A percentile compares a stretch with the other conserved stretches of the same genome.
phyloP scores from a whole-genome alignment of 345 rosid genomes.

The Bretschneidera sinensis region DNA sequence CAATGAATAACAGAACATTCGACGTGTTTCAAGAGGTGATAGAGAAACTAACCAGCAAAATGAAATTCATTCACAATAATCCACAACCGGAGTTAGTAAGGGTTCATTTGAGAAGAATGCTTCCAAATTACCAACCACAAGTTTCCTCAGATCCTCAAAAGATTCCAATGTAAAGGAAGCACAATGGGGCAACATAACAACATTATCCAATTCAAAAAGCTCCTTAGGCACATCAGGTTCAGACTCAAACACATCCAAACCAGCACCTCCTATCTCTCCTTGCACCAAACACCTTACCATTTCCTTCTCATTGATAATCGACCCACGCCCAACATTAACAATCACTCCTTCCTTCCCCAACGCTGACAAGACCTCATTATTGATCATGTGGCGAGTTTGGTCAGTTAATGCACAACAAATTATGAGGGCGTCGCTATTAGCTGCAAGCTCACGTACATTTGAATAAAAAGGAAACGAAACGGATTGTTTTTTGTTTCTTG shows the following conservation, averaged over 20 bases:
- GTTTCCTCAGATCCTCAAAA: conserved; percentile 18
- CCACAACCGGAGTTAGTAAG: conserved; percentile 25
- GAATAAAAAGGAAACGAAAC: conserved; percentile 31
- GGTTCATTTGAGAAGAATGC: conserved; percentile 47
- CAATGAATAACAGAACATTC: too few species aligned
- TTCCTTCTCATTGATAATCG: conserved; percentile 43
- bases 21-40: too few species aligned
- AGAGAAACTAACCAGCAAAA: too few species aligned
- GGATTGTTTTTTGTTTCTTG: conserved; percentile 29
- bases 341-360: conserved; percentile 43
- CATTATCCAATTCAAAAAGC: conserved; percentile 35
- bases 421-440: conserved; percentile 30
- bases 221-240: conserved; percentile 45
- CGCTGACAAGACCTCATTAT: conserved; percentile 34
- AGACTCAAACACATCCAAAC: conserved; percentile 57
- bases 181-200: conserved; percentile 36
- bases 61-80: too few species aligned
- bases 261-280: conserved; percentile 38
- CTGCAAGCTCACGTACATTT: conserved; percentile 31
- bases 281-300: conserved; percentile 27
- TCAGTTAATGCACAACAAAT: too few species aligned
- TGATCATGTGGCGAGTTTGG: too few species aligned
- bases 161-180: conserved; percentile 42
- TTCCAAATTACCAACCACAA: conserved; percentile 37
- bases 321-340: conserved; percentile 43